phyloP scores from a whole-genome alignment of 805 yeast genomes.

The Grigorovia yakushimaensis region DNA sequence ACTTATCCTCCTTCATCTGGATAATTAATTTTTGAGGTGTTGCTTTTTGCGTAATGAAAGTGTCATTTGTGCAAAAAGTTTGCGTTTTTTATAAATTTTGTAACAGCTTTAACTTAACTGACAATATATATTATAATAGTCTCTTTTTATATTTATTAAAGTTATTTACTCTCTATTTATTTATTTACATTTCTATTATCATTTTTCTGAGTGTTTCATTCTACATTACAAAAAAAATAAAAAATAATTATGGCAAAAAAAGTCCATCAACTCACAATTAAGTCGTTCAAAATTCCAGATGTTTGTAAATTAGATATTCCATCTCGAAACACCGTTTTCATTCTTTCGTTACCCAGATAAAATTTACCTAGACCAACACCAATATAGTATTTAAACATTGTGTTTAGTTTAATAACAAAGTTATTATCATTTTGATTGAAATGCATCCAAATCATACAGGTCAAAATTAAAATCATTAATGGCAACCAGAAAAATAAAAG shows the following conservation, averaged over 20 bases:
- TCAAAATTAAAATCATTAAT: constrained; percentile 45
- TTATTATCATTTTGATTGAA: constrained; percentile 30
- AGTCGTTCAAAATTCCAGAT: constrained; percentile 11
- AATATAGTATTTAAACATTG: constrained; percentile 30
- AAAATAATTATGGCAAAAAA: too few species aligned
- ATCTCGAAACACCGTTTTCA: constrained; percentile 34
- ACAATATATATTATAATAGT: too few species aligned
- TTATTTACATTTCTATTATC: too few species aligned
- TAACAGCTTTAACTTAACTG: too few species aligned
- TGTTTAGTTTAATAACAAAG: constrained; percentile 17
- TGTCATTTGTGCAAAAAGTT: too few species aligned
- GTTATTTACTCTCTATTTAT: too few species aligned
- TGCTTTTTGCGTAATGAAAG: too few species aligned
- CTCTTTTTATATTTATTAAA: too few species aligned
- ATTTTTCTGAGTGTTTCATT: too few species aligned
- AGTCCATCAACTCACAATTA: constrained; percentile 4
- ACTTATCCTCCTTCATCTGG: constrained; percentile 2
- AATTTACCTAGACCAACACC: constrained; percentile 39
- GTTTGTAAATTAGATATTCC: constrained; percentile 22
- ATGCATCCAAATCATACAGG: constrained; percentile 34
- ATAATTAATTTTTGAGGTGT: too few species aligned
- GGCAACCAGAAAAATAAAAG: constrained; percentile 89
- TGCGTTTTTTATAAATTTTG: too few species aligned
- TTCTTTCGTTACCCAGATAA: constrained; percentile 44
- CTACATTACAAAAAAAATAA: too few species aligned